Evolutionary conservation across 768 basidiomycete genomes (phyloP), one percentile per base, ranked within the genome.

Genomic region (Dentipellis sp.): DNA sequence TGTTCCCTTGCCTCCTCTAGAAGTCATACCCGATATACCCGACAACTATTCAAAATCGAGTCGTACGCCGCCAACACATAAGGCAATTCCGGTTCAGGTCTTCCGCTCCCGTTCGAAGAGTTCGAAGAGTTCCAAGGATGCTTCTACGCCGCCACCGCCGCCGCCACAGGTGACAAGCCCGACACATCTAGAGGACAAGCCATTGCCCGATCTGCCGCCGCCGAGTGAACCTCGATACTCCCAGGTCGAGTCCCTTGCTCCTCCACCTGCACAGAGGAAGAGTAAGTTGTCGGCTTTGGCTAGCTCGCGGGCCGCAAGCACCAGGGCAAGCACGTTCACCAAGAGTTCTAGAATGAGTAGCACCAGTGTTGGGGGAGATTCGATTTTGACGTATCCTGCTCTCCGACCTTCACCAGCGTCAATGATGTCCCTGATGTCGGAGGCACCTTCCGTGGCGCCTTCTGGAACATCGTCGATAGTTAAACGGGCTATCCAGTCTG

Each of bases 271-370:
- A 42, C 64, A 58, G 37, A 52, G 49, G 62, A 80, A 78, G 58
- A 89, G 88, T 8, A 90, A 87, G 63, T 70, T 91, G 39, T 82
- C 85, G 1, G 75, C 76, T 57, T 70, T 90, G 17, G 86, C 88
- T 10, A 84, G 78, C 61, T 85, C 84, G 29, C 64, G 74, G 47
- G 73, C 69, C 50, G 50, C 59, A 1, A 68, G 60, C 45, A 57
- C 57, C 6, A 49, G 66, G 37, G 70, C 70, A 47, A 78, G 74
- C 56, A 72, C 76, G 58, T 81, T 78, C 62, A 82, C 84, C 21
- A 71, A 77, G 50, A 80, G 82, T 21, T 80, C 56, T 56, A 51
- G 61, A 21, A 6, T 52, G 40, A 60, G 59, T 16, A 54, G 54
- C n/a, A 56, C 54, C 47, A 78, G 71, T 10, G 68, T 80, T 45